phyloP scores from a whole-genome alignment of 2,329 filamentous ascomycete species.

The Pseudocercospora vitis region DNA sequence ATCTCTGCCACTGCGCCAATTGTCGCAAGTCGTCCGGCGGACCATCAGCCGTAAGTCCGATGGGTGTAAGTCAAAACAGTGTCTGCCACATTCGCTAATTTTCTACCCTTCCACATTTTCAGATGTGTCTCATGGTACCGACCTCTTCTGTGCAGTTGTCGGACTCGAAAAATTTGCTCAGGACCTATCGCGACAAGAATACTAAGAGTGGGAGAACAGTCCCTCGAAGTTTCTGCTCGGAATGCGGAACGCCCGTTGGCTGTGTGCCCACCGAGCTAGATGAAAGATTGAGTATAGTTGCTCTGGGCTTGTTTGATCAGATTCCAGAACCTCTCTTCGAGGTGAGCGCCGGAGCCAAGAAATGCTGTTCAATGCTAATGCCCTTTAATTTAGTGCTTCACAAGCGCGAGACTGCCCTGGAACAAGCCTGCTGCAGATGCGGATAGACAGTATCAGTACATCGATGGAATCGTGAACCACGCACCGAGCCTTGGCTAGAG shows the following conservation, averaged over 20 bases:
- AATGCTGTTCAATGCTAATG: neutral
- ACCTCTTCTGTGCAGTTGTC: slow-evolving; percentile 15
- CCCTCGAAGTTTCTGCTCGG: slow-evolving; percentile 22
- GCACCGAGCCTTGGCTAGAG: neutral
- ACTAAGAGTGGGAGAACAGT: slow-evolving; percentile 21
- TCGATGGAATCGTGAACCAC: neutral
- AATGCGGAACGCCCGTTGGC: slow-evolving; percentile 21
- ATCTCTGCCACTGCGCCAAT: slow-evolving; percentile 49
- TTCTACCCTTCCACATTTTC: no score
- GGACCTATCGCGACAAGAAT: slow-evolving; percentile 20
- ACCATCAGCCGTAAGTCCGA: no score
- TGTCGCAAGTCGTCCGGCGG: slow-evolving; percentile 44
- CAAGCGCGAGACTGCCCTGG: slow-evolving; percentile 1
- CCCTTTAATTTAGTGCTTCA: neutral
- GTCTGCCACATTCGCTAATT: no score
- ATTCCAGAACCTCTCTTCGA: slow-evolving; percentile 24
- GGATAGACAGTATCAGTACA: slow-evolving; percentile 1
- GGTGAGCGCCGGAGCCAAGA: neutral
- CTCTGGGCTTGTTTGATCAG: slow-evolving; percentile 22
- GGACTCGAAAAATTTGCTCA: slow-evolving; percentile 19
- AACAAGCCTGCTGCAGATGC: neutral
- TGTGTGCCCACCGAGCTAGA: slow-evolving; percentile 1
- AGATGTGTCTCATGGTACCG: slow-evolving; percentile 16
- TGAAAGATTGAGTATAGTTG: slow-evolving; percentile 17
- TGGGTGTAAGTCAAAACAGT: no score